phyloP scores from a whole-genome alignment of 306 rosid species.

The Gastrolobium villosum region DNA sequence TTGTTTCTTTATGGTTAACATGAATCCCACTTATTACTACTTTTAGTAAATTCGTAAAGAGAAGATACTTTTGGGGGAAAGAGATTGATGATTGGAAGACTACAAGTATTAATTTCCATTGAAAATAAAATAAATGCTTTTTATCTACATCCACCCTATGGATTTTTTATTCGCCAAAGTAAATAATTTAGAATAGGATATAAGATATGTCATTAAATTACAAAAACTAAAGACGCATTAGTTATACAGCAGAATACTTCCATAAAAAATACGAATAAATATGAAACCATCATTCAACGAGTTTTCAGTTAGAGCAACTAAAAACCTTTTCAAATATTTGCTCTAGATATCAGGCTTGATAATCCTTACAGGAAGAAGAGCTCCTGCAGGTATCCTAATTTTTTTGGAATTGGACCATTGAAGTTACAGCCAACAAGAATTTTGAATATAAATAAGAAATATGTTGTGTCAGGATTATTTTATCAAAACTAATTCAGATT shows the following conservation, averaged over 20 bases:
- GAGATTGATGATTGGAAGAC: not conserved
- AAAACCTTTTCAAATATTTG: conserved; percentile 15
- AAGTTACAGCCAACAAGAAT: conserved; percentile 70
- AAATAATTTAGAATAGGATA: conserved; percentile 16
- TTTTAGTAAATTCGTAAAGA: no score
- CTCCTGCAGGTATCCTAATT: conserved; percentile 60
- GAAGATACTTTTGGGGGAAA: no score
- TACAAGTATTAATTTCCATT: not conserved
- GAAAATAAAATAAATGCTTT: not conserved
- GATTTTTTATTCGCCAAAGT: conserved; percentile 8
- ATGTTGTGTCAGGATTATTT: conserved; percentile 32
- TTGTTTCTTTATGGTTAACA: no score
- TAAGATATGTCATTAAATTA: not conserved
- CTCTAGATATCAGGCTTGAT: conserved; percentile 4
- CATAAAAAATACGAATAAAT: not conserved
- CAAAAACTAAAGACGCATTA: not conserved
- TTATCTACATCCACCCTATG: not conserved
- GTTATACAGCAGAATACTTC: not conserved
- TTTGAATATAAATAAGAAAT: conserved; percentile 52
- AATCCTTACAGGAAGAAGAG: conserved; percentile 60
- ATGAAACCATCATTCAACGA: conserved; percentile 8
- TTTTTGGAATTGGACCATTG: conserved; percentile 65
- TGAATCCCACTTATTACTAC: no score
- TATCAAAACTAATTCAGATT: conserved; percentile 8
- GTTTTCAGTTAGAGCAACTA: conserved; percentile 2